A percentile compares a stretch with the other conserved stretches of the same genome.
Evolutionary conservation across 805 yeast species (phyloP).

Genomic region (Yarrowia sp.): DNA sequence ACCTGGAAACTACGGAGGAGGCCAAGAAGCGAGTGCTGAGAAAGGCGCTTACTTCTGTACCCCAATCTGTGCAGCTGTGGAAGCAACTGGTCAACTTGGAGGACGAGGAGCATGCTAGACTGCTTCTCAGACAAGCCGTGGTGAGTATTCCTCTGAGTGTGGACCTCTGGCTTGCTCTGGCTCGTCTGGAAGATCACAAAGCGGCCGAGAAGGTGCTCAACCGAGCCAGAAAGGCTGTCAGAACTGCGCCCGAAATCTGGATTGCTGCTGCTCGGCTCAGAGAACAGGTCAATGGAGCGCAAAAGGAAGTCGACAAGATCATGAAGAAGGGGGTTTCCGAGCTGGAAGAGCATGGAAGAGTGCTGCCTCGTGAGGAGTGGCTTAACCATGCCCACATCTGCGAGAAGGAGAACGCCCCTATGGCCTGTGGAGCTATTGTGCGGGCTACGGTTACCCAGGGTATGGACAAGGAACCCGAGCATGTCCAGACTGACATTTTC

Average conservation of each 20-base stretch:
- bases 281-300: conserved; percentile 49
- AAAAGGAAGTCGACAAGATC: conserved; percentile 44
- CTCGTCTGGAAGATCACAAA: conserved; percentile 45
- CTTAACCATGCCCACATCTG: conserved; percentile 53
- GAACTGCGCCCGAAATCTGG: conserved; percentile 58
- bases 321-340: conserved; percentile 51
- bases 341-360: conserved; percentile 41
- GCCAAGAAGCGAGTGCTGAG: conserved; percentile 59
- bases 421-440: conserved; percentile 57
- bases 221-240: conserved; percentile 56
- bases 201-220: conserved; percentile 58
- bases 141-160: conserved; percentile 65
- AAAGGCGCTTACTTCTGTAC: conserved; percentile 68
- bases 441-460: conserved; percentile 41
- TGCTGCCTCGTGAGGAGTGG: conserved; percentile 50
- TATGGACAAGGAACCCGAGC: conserved; percentile 24
- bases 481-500: background rate
- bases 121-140: conserved; percentile 62
- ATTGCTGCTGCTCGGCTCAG: conserved; percentile 67
- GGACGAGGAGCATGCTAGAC: conserved; percentile 48
- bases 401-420: conserved; percentile 47
- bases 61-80: conserved; percentile 67
- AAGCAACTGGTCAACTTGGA: conserved; percentile 59
- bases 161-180: conserved; percentile 62
- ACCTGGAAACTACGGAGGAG: conserved; percentile 57